Base-by-base conservation (phyloP, 2,329 filamentous ascomycete genomes). In the Hansfordia pulvinata region DNA sequence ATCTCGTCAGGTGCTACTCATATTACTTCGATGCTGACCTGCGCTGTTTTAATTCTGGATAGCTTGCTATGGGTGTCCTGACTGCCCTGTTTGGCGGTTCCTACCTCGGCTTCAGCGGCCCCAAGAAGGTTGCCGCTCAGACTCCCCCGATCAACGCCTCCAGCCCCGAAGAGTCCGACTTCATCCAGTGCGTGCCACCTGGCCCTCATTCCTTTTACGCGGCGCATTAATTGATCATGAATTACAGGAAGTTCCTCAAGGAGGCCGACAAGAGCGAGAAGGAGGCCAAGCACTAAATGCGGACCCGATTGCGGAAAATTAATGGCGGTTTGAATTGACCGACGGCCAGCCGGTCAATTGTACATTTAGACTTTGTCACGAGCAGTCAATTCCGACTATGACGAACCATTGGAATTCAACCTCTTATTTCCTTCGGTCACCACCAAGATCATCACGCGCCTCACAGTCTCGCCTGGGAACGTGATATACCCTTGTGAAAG, bases 161-260 rank as follows among this genome's bases (percentile, higher is more conserved):
- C 27, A 69, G 60, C 54, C 58, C 66, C 42, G 69, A 72, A 46
- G 69, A 74, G 58, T 66, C 62, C 50, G 65, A 72, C 48, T 74
- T 74, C 53, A 71, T 74, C 60, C 69, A 72, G 69, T 73, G 52
- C 57, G 63, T 45, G 28, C 24, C 27, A 30, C 29, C 28, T 31
- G 27, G n/a, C 26, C 12, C 35, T 30, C 19, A n/a, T n/a, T 30
- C 26, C 17, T 33, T 37, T 40, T 26, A 42, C 33, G 13, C 26
- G 16, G 23, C 10, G 21, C 11, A 8, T 10, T 41, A 30, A 46
- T 27, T 18, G 4, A 10, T 10, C 12, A 25, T 25, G 17, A 4
- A 10, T 10, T 14, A 25, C 30, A 64, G 60, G 52, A 61, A 62
- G 39, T 64, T 62, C 42, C 39, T 64, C 30, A 58, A 62, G 30